Conservation (phyloP, 1,284 basidiomycete genomes). For the Psilocybe mexicana region DNA sequence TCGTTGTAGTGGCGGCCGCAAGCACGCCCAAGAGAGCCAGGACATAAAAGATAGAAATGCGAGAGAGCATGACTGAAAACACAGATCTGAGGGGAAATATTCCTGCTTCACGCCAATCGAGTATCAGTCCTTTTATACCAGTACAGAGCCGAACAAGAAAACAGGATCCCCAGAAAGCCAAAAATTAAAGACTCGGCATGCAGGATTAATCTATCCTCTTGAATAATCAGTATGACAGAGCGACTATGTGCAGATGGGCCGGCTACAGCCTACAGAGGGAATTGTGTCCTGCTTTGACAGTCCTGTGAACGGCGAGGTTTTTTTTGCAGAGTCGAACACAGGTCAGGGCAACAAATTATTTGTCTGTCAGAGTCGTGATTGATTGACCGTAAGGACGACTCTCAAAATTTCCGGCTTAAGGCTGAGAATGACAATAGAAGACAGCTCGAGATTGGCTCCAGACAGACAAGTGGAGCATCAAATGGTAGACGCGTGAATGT, state of each 20-base stretch:
- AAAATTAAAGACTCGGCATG: neutral
- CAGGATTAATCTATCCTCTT: neutral
- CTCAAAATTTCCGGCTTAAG: neutral
- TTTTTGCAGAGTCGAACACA: neutral
- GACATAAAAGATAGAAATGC: slow-evolving; percentile 22
- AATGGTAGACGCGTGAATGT: too few species aligned
- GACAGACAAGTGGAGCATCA: neutral
- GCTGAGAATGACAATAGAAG: neutral
- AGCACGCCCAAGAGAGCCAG: slow-evolving; percentile 24
- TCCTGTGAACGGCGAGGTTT: neutral
- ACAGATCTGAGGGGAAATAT: neutral
- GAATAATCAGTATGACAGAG: neutral
- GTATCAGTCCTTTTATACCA: neutral
- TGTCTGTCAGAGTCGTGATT: neutral
- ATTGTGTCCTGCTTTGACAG: neutral
- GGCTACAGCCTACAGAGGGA: neutral
- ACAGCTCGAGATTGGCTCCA: neutral
- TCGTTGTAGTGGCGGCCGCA: slow-evolving; percentile 27
- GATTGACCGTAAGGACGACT: neutral
- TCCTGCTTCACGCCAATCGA: neutral
- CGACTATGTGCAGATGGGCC: neutral
- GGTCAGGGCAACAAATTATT: neutral
- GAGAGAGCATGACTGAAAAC: slow-evolving; percentile 22
- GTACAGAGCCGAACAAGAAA: neutral
- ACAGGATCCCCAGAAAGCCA: neutral